These are phyloP conservation scores for Penicillium sp. DNA, from an alignment of 2,329 filamentous ascomycete species.

Conservation along the genomic window DNA sequence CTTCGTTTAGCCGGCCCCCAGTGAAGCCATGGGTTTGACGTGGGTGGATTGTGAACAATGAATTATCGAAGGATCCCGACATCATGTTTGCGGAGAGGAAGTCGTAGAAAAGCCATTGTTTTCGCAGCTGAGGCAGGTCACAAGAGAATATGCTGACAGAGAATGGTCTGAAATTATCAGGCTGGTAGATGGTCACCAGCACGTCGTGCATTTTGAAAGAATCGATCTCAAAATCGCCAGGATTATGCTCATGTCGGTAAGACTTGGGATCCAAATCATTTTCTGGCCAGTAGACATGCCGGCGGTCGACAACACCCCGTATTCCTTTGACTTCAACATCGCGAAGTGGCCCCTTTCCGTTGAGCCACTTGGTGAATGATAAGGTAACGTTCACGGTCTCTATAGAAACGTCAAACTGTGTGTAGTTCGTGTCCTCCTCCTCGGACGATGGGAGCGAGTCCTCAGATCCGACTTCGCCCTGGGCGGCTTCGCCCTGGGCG, in stretches of 20 bases:
- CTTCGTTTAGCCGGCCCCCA: slow-evolving; percentile 58
- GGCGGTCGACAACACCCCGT: slow-evolving; percentile 86
- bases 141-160: slow-evolving; percentile 94
- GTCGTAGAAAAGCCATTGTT: slow-evolving; percentile 98
- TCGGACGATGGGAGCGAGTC: slow-evolving; percentile 36
- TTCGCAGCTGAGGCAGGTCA: slow-evolving; percentile 85
- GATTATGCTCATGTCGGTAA: slow-evolving; percentile 81
- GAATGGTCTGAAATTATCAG: slow-evolving; percentile 86
- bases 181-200: slow-evolving; percentile 86
- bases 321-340: slow-evolving; percentile 95
- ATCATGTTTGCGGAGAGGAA: slow-evolving; percentile 93
- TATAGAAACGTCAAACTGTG: slow-evolving; percentile 92
- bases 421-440: slow-evolving; percentile 92
- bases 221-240: slow-evolving; percentile 95
- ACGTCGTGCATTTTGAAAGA: slow-evolving; percentile 95
- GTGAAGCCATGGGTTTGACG: slow-evolving; percentile 81
- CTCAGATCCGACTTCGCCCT: slow-evolving; percentile 46
- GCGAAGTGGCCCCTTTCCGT: slow-evolving; percentile 83
- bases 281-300: slow-evolving; percentile 69
- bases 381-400: slow-evolving; percentile 94
- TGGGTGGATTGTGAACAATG: slow-evolving; percentile 94
- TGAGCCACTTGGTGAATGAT: slow-evolving; percentile 99
- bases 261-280: slow-evolving; percentile 75
- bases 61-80: slow-evolving; percentile 92
- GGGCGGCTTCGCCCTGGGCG: slow-evolving; percentile 55